Base-by-base conservation (phyloP, 1,284 basidiomycete species). In the Rhodotorula sp. region DNA sequence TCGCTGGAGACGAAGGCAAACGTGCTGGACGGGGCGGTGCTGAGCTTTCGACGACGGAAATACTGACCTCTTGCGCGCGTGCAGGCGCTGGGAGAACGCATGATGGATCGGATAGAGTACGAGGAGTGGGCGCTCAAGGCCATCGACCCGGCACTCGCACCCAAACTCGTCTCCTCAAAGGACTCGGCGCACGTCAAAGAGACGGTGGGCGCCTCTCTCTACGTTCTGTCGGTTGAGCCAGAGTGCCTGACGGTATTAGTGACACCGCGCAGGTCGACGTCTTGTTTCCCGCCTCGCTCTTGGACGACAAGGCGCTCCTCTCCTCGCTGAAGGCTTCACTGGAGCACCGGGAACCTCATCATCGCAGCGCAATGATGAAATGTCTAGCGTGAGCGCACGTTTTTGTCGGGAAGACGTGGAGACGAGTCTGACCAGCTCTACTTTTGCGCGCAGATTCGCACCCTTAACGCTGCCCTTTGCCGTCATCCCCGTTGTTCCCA, bases 401-500 rank as follows among this genome's bases (percentile, higher is more conserved):
- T 24, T 36, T 44, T 32, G 29, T 4, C 32, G 32, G 30, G 30
- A 27, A 11, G n/a, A 10, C n/a, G n/a, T n/a, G n/a, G n/a, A 13
- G 9, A n/a, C 4, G 15, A 19, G 6, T 8, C 48, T 52, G 20
- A 54, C 36, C 30, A 44, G 48, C 20, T 7, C 54, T n/a, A n/a
- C n/a, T 27, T 17, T 0, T 19, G 0, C 29, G 17, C 17, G 19
- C 65, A 67, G 65, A 13, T 17, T 60, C 6, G 44, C 65, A 54
- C 75, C 76, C 4, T n/a, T 77, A 17, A 77, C 76, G 5, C 66
- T 66, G 60, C 82, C 82, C 15, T 81, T 83, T 70, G 82, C 81
- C 32, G 78, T 83, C 60, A 77, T 84, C 59, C 83, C 83, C 34
- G 62, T 84, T 73, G 74, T 84, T 20, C 83, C 83, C 62, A 84